Percentiles rank a stretch among this genome's conserved stretches.
Evolutionary conservation across 2,329 filamentous ascomycete genomes (phyloP).

Genomic region (Esteya vermicola): DNA sequence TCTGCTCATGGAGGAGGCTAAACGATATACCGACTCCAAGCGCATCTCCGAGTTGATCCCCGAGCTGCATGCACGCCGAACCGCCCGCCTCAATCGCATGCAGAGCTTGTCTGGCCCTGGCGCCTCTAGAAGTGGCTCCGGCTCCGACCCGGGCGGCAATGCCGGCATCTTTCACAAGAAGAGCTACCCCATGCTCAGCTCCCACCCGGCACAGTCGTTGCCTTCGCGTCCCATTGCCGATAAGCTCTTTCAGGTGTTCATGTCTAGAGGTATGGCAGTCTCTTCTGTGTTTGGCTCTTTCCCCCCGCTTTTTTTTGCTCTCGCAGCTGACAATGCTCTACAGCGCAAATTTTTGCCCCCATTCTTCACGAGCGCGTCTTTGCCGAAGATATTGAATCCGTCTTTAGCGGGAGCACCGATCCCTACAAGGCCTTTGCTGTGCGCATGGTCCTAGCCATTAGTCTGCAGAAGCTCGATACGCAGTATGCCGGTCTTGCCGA

Average conservation of each 20-base stretch:
- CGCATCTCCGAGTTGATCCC: constrained; percentile 88
- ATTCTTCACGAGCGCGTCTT: constrained; percentile 75
- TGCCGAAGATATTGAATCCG: constrained; percentile 59
- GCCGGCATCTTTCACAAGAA: constrained; percentile 47
- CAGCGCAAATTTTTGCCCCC: constrained; percentile 80
- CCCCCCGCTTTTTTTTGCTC: neutral
- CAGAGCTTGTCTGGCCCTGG: constrained; percentile 42
- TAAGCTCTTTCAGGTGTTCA: constrained; percentile 71
- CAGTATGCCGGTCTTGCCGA: constrained; percentile 89
- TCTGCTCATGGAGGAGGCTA: constrained; percentile 90
- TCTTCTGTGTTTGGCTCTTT: neutral
- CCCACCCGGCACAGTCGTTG: constrained; percentile 60
- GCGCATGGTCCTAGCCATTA: constrained; percentile 87
- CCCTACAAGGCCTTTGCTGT: constrained; percentile 79
- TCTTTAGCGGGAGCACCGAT: constrained; percentile 63
- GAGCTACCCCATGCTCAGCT: constrained; percentile 82
- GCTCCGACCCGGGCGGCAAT: constrained; percentile 20
- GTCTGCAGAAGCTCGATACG: constrained; percentile 79
- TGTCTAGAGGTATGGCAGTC: constrained; percentile 68
- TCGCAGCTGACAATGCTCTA: neutral
- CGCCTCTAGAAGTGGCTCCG: constrained; percentile 30
- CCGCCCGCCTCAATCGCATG: constrained; percentile 44
- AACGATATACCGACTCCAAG: constrained; percentile 80
- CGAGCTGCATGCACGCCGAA: constrained; percentile 46
- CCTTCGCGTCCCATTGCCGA: constrained; percentile 63